These are phyloP conservation scores for Rutstroemia sp. DNA, from an alignment of 2,329 filamentous ascomycete genomes.

Conservation along the genomic window DNA sequence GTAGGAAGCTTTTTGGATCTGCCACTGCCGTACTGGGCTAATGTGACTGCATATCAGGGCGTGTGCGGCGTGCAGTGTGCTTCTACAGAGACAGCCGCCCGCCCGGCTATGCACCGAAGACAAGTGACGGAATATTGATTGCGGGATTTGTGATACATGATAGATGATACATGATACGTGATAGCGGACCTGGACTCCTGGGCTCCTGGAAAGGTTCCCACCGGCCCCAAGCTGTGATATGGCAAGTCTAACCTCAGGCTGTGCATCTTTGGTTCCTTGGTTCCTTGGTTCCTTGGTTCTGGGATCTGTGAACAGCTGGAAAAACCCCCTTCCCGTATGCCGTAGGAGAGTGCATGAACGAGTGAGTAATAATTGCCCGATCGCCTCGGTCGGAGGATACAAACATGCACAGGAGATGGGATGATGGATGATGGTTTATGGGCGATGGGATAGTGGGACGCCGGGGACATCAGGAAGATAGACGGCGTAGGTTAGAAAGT, in stretches of 20 bases:
- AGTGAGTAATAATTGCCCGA: conserved; percentile 4
- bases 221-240: background rate
- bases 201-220: no score
- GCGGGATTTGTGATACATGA: background rate
- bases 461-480: no score
- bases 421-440: background rate
- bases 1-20: no score
- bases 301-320: background rate
- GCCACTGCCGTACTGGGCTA: background rate
- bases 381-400: conserved; percentile 3
- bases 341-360: background rate
- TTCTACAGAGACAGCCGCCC: no score
- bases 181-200: background rate
- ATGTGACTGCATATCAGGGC: background rate
- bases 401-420: background rate
- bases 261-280: background rate
- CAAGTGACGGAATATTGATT: background rate
- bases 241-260: background rate
- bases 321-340: background rate
- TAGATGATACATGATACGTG: background rate
- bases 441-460: background rate
- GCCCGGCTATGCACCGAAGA: conserved; percentile 1
- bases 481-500: background rate
- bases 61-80: background rate
- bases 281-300: background rate